Base-by-base conservation (phyloP, 2,329 filamentous ascomycete species). In the Ophidiomyces ophidiicola region DNA sequence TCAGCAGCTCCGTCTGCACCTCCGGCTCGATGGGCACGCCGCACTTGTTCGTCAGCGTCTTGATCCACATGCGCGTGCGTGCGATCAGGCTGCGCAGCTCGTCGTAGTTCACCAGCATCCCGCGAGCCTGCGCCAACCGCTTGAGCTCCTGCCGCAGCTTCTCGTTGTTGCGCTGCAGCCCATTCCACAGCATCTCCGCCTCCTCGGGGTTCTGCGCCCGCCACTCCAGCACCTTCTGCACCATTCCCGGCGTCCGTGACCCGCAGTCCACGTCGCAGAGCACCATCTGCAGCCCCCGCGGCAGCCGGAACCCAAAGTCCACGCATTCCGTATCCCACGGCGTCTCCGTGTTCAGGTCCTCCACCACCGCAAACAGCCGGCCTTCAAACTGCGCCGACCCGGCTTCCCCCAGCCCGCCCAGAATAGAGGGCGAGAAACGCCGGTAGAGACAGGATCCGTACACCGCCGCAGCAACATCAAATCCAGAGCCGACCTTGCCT, bases 241-340 rank as follows among this genome's bases (percentile, higher is more conserved):
- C 90, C 90, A 98, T 96, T 10, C 85, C 75, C 0, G 93, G 87
- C 5, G 88, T 96, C 65, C 93, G 76, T 34, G 80, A 88, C 21
- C 90, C 90, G 55, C 87, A 94, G 57, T 92, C 84, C 5, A 98
- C 90, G 55, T 98, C 90, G 55, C 86, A 94, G 80, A 98, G 90
- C 44, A 92, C 74, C 48, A 96, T 68, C 17, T 80, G 73, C 49
- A 93, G 65, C 0, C 83, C 84, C 1, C 59, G 52, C 0, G 88
- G 87, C 43, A 96, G 69, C 44, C 69, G 71, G 37, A 88, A 76
- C 11, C 69, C 72, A 4, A 78, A 75, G 51, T 84, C 80, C 21
- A 64, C 61, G 34, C 92, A 77, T 52, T 86, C 76, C 0, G 78
- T 79, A 52, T 96, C 87, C 90, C 90, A 98, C 17, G 63, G 61